Percentiles rank a stretch among this genome's conserved stretches.
phyloP scores from a whole-genome alignment of 1,284 basidiomycete genomes.

The Dichomitus squalens region DNA sequence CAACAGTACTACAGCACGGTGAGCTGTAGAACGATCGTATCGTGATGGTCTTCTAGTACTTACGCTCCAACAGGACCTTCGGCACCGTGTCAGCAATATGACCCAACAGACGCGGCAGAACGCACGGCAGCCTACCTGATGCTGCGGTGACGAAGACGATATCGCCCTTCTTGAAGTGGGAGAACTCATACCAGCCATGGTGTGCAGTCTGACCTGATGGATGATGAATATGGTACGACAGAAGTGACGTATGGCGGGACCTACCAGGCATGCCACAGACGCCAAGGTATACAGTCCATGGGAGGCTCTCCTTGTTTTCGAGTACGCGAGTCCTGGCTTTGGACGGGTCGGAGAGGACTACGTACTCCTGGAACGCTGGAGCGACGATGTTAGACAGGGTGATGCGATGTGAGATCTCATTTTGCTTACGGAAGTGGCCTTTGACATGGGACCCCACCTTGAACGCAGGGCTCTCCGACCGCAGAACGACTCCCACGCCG shows the following conservation, averaged over 20 bases:
- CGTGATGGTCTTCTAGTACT: background rate
- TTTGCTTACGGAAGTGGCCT: slow-evolving; percentile 32
- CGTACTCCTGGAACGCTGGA: slow-evolving; percentile 27
- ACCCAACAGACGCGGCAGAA: background rate
- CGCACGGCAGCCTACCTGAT: slow-evolving; percentile 11
- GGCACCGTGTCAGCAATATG: background rate
- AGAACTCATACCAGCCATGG: slow-evolving; percentile 28
- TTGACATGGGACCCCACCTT: slow-evolving; percentile 47
- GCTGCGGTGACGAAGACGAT: slow-evolving; percentile 27
- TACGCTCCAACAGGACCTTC: slow-evolving; percentile 25
- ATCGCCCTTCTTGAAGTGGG: slow-evolving; percentile 27
- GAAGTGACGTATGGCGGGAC: background rate
- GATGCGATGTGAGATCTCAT: background rate
- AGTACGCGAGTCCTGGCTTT: slow-evolving; percentile 17
- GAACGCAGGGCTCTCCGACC: slow-evolving; percentile 41
- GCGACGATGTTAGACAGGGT: background rate
- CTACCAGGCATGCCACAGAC: slow-evolving; percentile 36
- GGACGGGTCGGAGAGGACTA: slow-evolving; percentile 2
- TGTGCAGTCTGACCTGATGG: slow-evolving; percentile 29
- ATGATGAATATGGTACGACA: background rate
- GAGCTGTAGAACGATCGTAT: too few species aligned
- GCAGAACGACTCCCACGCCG: slow-evolving; percentile 45
- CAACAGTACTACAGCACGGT: slow-evolving; percentile 38
- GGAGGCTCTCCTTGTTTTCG: slow-evolving; percentile 28
- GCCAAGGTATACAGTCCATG: slow-evolving; percentile 35